phyloP scores from a whole-genome alignment of 306 rosid species.

The Arachis stenosperma region DNA sequence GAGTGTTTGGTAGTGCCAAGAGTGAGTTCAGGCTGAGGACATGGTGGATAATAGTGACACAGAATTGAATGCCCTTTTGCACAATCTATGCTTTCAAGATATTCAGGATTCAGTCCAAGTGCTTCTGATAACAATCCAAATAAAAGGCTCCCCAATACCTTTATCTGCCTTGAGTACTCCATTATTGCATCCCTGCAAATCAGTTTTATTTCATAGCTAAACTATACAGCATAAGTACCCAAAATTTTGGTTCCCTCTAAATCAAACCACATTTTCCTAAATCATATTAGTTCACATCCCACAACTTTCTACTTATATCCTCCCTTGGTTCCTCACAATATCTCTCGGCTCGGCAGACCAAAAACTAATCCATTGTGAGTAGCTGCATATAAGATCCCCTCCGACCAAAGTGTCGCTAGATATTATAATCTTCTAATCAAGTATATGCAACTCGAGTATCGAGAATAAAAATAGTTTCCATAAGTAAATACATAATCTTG shows the following conservation, averaged over 20 bases:
- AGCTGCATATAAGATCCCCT: too few species aligned
- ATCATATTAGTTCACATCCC: not conserved
- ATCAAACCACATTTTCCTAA: too few species aligned
- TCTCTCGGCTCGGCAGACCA: too few species aligned
- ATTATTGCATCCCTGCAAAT: not conserved
- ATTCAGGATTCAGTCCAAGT: constrained; percentile 48
- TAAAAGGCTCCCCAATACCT: constrained; percentile 24
- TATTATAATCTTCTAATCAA: too few species aligned
- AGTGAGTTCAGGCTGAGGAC: constrained; percentile 61
- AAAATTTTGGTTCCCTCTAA: not conserved
- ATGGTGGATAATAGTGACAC: constrained; percentile 62
- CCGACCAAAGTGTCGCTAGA: too few species aligned
- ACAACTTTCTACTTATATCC: too few species aligned
- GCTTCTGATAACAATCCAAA: constrained; percentile 62
- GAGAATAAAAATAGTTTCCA: too few species aligned
- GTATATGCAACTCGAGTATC: too few species aligned
- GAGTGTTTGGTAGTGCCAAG: constrained; percentile 49
- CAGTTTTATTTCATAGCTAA: not conserved
- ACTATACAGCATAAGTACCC: not conserved
- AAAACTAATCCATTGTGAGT: too few species aligned
- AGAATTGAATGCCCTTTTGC: constrained; percentile 39
- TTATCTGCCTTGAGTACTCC: not conserved
- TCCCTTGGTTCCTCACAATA: too few species aligned
- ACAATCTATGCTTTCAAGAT: constrained; percentile 53
- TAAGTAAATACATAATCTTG: not conserved